Conservation (phyloP, 2,329 filamentous ascomycete genomes). For the Purpureocillium lavendulum region DNA sequence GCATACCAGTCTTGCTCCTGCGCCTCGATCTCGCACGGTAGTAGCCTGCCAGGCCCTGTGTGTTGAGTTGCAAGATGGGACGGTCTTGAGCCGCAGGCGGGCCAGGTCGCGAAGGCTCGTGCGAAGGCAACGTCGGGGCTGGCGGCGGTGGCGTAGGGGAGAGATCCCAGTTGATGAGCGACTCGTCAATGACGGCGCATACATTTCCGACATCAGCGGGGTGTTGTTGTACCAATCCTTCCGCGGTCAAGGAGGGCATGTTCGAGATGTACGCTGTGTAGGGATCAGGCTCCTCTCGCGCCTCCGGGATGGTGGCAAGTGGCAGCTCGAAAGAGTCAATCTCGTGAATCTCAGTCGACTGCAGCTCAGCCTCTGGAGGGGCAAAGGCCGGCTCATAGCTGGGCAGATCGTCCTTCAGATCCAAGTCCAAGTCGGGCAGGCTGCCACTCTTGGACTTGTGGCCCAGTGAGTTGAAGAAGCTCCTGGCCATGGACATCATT, state of each 20-base stretch:
- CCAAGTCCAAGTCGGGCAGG: slow-evolving; percentile 14
- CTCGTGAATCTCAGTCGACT: slow-evolving; percentile 42
- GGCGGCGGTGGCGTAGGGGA: slow-evolving; percentile 13
- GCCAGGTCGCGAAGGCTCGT: too few relatives aligned
- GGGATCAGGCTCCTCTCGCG: slow-evolving; percentile 12
- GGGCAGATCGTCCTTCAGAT: slow-evolving; percentile 30
- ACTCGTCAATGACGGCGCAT: slow-evolving; percentile 7
- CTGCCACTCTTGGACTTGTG: slow-evolving; percentile 33
- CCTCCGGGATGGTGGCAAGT: slow-evolving; percentile 19
- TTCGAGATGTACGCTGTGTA: slow-evolving; percentile 6
- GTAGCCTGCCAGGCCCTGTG: slow-evolving; percentile 21
- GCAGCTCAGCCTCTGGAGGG: slow-evolving; percentile 32
- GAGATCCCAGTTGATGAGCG: slow-evolving; percentile 17
- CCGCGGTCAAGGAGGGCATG: background rate
- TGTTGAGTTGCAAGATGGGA: slow-evolving; percentile 30
- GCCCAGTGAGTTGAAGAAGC: slow-evolving; percentile 44
- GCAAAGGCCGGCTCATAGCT: slow-evolving; percentile 35
- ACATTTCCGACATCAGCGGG: slow-evolving; percentile 16
- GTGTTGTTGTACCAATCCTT: background rate
- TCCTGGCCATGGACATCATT: slow-evolving; percentile 44
- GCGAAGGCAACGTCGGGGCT: slow-evolving; percentile 1
- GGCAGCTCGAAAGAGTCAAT: slow-evolving; percentile 40
- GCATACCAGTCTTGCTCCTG: slow-evolving; percentile 26
- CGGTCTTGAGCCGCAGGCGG: slow-evolving; percentile 12
- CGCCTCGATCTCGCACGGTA: slow-evolving; percentile 18